Base-by-base conservation (phyloP, 495 filamentous ascomycete genomes). In the Xylaria nigripes region DNA sequence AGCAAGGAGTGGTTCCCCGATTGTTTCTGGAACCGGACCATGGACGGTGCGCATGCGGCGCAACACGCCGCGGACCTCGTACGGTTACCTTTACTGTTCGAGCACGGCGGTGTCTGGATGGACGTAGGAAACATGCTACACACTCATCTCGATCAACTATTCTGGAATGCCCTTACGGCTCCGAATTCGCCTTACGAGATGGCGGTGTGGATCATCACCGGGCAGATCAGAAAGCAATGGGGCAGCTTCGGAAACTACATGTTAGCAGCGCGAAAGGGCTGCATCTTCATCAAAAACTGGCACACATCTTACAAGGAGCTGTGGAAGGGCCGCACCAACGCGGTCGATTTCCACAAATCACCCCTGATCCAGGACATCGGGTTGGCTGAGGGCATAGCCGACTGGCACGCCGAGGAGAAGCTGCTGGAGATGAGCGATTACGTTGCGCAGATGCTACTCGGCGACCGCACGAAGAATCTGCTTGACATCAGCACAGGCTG, bases 61-160 rank as follows among this genome's bases (percentile, higher is more conserved):
- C 68, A 65, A 12, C 71, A 73, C 46, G 54, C 57, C 9, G 65
- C 64, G 0, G 72, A 75, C 54, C 58, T 75, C 15, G 58, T 72
- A 9, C 61, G 72, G 13, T 56, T 71, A 6, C 70, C 72, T 4
- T 57, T 68, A 10, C 45, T 75, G 12, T 69, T 58, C 25, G 53
- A 55, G n/a, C 54, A 74, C 44, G 72, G 70, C 2, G 70, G 72
- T 5, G 63, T 73, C 6, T 75, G 63, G 61, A 66, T 74, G 60
- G 72, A 75, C 38, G 70, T 68, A 18, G 72, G 71, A 0, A 66
- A 51, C 36, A 51, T 68, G 41, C 51, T 75, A 32, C 59, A 72
- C 45, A 61, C 66, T 12, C 62, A 66, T 48, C 55, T 73, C 27
- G 71, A 74, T 38, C 27, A 48, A 16, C 62, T 74, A 27, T 72